Percentiles rank a stretch among this genome's conserved stretches.
phyloP scores from a whole-genome alignment of 768 basidiomycete genomes.

The Russula olivacea region DNA sequence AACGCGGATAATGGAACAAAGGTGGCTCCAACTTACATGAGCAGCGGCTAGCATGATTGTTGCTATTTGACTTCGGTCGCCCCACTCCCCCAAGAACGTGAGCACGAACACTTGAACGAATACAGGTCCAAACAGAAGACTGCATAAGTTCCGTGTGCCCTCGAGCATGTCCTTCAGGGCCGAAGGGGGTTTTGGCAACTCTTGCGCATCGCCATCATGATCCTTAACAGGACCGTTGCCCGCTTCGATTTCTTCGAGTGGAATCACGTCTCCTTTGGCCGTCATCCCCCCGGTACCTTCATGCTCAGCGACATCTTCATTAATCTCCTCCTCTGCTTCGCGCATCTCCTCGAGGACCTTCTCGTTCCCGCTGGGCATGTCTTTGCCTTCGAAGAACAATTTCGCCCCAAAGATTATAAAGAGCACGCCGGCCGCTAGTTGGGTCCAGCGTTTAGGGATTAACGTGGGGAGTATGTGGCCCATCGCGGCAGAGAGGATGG shows the following conservation, averaged over 20 bases:
- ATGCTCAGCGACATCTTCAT: constrained; percentile 60
- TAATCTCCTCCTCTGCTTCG: constrained; percentile 94
- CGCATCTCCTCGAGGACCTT: constrained; percentile 93
- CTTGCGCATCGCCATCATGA: constrained; percentile 21
- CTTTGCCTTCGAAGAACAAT: constrained; percentile 80
- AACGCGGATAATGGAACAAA: constrained; percentile 3
- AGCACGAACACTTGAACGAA: constrained; percentile 93
- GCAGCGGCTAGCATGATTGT: constrained; percentile 95
- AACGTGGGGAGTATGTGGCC: constrained; percentile 85
- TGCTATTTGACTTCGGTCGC: constrained; percentile 94
- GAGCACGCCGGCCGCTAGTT: constrained; percentile 59
- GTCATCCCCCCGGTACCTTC: constrained; percentile 38
- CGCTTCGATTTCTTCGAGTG: constrained; percentile 72
- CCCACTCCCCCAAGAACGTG: constrained; percentile 99
- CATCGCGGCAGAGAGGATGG: constrained; percentile 86
- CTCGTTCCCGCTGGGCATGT: constrained; percentile 70
- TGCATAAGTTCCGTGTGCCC: constrained; percentile 75
- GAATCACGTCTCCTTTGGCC: constrained; percentile 43
- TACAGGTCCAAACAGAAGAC: constrained; percentile 80
- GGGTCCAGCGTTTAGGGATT: constrained; percentile 57
- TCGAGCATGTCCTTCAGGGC: constrained; percentile 38
- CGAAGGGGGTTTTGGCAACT: constrained; percentile 23
- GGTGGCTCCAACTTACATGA: constrained; percentile 53
- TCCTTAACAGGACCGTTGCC: constrained; percentile 35
- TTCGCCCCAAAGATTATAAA: constrained; percentile 88